Percentiles rank a stretch among this genome's conserved stretches.
Conservation (phyloP, 164 flowering plant species). For the Sedum album region DNA sequence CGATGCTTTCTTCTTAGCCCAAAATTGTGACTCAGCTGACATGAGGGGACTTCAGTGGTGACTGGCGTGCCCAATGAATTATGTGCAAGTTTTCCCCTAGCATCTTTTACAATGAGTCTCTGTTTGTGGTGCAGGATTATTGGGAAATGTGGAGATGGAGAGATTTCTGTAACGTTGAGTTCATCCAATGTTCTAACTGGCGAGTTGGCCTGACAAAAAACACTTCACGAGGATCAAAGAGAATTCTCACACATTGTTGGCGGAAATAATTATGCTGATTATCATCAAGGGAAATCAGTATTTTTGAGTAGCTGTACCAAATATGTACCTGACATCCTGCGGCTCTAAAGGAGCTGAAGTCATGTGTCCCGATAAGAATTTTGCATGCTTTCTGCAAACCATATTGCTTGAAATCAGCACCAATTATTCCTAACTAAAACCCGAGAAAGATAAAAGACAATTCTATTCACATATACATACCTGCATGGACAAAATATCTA, state of each 20-base stretch:
- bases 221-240: not conserved
- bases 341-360: slow-evolving; percentile 91
- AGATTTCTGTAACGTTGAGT: slow-evolving; percentile 57
- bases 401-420: not conserved
- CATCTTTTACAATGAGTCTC: slow-evolving; percentile 9
- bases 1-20: slow-evolving; percentile 63
- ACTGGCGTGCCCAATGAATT: slow-evolving; percentile 14
- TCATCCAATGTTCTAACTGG: slow-evolving; percentile 87
- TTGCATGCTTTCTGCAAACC: slow-evolving; percentile 67
- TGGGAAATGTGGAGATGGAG: slow-evolving; percentile 55
- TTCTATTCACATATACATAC: slow-evolving; percentile 19
- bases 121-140: slow-evolving; percentile 36
- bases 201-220: slow-evolving; percentile 65
- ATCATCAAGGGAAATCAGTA: not conserved
- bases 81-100: slow-evolving; percentile 14
- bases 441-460: not conserved
- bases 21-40: slow-evolving; percentile 32
- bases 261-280: not conserved
- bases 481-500: slow-evolving; percentile 76
- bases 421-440: not conserved
- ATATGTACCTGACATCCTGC: slow-evolving; percentile 77
- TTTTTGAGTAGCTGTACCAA: not conserved
- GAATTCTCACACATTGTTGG: too few relatives aligned
- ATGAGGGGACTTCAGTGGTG: slow-evolving; percentile 7
- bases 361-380: slow-evolving; percentile 74